These are phyloP conservation scores for Syzygium jambos DNA, from an alignment of 345 rosid genomes.

Conservation along the genomic window DNA sequence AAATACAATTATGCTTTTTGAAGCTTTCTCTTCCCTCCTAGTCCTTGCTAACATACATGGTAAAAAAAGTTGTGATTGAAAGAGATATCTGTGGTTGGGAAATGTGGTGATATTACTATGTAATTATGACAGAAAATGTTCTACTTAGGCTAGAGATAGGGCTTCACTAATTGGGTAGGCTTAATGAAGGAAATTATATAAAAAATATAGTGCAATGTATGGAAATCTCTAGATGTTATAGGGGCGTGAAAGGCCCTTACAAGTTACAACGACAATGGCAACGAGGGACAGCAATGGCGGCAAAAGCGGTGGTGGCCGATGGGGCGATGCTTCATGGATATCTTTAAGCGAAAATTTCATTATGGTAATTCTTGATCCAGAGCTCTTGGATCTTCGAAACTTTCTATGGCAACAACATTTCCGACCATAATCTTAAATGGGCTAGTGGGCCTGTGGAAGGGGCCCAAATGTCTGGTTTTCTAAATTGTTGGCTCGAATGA, in stretches of 20 bases:
- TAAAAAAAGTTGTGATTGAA: neutral
- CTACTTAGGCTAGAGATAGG: neutral
- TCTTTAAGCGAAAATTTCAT: neutral
- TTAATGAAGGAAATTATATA: neutral
- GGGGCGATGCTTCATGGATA: neutral
- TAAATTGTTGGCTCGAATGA: neutral
- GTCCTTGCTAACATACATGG: neutral
- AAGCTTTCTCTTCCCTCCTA: neutral
- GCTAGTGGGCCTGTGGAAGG: neutral
- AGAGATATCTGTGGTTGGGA: neutral
- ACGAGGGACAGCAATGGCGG: neutral
- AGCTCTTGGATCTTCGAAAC: neutral
- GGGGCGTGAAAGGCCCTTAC: accelerated
- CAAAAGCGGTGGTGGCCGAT: neutral
- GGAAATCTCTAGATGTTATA: neutral
- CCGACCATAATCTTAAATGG: neutral
- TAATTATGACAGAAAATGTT: neutral
- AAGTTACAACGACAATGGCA: neutral
- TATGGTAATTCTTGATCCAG: neutral
- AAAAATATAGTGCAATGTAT: neutral
- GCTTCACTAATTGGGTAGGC: neutral
- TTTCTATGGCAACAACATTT: neutral
- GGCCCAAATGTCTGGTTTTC: neutral
- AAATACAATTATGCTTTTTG: no score
- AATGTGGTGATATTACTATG: neutral